Evolutionary conservation across 1,284 basidiomycete genomes (phyloP).

Genomic region (Stygiomarasmius scandens): DNA sequence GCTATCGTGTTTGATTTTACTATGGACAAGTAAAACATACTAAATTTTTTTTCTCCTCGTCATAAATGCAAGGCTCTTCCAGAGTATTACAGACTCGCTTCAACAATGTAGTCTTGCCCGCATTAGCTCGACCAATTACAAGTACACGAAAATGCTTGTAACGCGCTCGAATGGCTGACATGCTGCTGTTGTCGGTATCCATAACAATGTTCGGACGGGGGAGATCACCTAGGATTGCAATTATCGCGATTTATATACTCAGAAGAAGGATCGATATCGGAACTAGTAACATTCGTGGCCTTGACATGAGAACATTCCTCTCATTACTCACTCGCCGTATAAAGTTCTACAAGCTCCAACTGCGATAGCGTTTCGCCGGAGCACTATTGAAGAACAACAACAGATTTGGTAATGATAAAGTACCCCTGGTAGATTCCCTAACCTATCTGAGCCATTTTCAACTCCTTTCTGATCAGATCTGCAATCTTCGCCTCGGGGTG

Average conservation of each 20-base stretch:
- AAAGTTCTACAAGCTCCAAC: no score
- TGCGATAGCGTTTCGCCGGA: no score
- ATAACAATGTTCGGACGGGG: not conserved
- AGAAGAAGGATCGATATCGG: not conserved
- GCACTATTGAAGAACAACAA: no score
- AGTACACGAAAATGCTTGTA: slow-evolving; percentile 7
- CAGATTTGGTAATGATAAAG: no score
- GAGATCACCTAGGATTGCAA: not conserved
- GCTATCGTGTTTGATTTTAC: not conserved
- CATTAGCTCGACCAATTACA: slow-evolving; percentile 13
- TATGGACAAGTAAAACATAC: not conserved
- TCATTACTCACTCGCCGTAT: no score
- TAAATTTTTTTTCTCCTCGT: not conserved
- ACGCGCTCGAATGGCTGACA: not conserved
- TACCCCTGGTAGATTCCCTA: no score
- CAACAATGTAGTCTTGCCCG: slow-evolving; percentile 13
- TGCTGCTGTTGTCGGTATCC: not conserved
- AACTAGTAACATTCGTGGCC: not conserved
- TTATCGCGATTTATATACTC: no score
- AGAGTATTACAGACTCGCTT: slow-evolving; percentile 7
- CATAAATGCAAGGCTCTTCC: not conserved
- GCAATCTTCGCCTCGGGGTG: not conserved
- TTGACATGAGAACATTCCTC: no score
- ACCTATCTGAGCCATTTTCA: no score
- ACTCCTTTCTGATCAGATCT: not conserved